Conservation (phyloP, 2,329 filamentous ascomycete genomes). For the Gremmenia infestans region DNA sequence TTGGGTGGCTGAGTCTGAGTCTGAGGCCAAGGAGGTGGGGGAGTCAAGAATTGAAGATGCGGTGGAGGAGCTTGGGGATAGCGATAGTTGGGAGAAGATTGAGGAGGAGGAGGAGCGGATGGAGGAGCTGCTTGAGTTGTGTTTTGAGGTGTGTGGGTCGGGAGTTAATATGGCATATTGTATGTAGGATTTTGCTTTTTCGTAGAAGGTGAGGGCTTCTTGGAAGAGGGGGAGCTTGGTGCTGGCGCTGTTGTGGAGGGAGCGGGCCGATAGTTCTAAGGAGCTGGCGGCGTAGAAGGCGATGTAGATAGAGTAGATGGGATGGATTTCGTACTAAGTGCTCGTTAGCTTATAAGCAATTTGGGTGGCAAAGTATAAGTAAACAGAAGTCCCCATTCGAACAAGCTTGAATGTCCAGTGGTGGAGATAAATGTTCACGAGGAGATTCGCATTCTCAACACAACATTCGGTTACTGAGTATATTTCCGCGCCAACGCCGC, state of each 20-base stretch:
- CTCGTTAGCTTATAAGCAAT: conserved; percentile 3
- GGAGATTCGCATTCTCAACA: no score
- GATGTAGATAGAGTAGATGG: conserved; percentile 29
- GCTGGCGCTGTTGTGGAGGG: conserved; percentile 21
- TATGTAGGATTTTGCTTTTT: conserved; percentile 22
- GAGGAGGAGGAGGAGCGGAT: conserved; percentile 27
- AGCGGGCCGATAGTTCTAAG: conserved; percentile 25
- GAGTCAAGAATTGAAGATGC: conserved; percentile 13
- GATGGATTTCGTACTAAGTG: conserved; percentile 21
- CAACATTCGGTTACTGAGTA: no score
- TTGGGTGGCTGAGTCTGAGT: not conserved
- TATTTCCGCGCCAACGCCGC: no score
- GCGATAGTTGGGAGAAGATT: conserved; percentile 23
- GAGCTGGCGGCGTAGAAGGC: conserved; percentile 29
- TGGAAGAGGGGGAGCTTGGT: conserved; percentile 28
- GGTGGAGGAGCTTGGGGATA: conserved; percentile 14
- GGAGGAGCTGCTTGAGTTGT: conserved; percentile 18
- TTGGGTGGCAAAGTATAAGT: no score
- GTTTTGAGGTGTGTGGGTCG: conserved; percentile 10
- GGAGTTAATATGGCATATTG: conserved; percentile 20
- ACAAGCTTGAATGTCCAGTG: no score
- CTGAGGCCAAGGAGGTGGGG: not conserved
- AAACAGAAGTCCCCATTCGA: no score
- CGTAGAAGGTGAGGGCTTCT: conserved; percentile 24
- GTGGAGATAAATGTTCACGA: no score